These are phyloP conservation scores for Dactylellina cionopaga DNA, from an alignment of 2,329 filamentous ascomycete species.

Conservation along the genomic window DNA sequence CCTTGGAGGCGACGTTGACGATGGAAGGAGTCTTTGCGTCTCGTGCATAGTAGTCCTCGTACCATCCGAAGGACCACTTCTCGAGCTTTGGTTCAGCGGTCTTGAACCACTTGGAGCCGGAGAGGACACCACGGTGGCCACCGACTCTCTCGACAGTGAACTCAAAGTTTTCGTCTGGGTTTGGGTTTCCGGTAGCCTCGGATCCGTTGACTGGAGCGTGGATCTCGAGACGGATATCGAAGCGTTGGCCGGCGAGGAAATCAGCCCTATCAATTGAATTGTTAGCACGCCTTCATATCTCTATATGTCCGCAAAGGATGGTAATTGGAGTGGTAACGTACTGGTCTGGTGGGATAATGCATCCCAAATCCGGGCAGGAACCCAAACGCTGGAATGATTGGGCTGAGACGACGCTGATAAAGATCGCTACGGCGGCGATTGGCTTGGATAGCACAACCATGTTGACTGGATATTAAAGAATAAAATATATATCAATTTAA, in stretches of 20 bases:
- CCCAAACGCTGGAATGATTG: slow-evolving; percentile 72
- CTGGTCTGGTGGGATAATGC: slow-evolving; percentile 71
- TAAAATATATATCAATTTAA: slow-evolving; percentile 26
- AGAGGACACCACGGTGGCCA: slow-evolving; percentile 60
- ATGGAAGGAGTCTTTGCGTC: slow-evolving; percentile 75
- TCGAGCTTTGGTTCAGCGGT: slow-evolving; percentile 76
- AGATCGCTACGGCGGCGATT: slow-evolving; percentile 59
- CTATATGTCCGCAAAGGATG: not conserved
- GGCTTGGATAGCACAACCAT: slow-evolving; percentile 57
- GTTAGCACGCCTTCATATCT: slow-evolving; percentile 5
- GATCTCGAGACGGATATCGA: slow-evolving; percentile 84
- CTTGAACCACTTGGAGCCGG: slow-evolving; percentile 75
- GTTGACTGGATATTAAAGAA: too few relatives aligned
- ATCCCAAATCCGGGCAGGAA: slow-evolving; percentile 69
- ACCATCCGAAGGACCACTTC: slow-evolving; percentile 86
- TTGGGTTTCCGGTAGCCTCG: slow-evolving; percentile 75
- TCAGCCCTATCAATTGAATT: slow-evolving; percentile 69
- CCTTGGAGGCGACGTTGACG: slow-evolving; percentile 83
- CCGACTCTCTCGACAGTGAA: slow-evolving; percentile 77
- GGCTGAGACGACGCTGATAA: slow-evolving; percentile 63
- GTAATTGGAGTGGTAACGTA: slow-evolving; percentile 33
- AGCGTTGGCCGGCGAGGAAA: slow-evolving; percentile 83
- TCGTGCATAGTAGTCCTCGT: slow-evolving; percentile 81
- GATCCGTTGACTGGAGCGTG: slow-evolving; percentile 84
- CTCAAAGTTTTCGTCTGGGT: slow-evolving; percentile 78